Evolutionary conservation across 169 alveolate genomes (phyloP).

Genomic region (Plasmodium knowlesi): DNA sequence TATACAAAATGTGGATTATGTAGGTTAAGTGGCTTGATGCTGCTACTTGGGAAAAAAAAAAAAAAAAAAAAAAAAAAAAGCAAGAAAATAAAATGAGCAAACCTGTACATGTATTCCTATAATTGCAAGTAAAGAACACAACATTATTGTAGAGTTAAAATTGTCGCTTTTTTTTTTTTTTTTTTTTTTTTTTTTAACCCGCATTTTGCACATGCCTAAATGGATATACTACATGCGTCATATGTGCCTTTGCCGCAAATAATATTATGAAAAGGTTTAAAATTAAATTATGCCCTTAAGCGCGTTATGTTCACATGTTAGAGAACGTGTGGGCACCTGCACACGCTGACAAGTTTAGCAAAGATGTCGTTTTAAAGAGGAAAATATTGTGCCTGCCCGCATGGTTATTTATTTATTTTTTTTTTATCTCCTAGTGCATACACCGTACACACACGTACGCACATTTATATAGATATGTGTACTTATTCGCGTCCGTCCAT

Average conservation of each 20-base stretch:
- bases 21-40: no score
- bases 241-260: background rate
- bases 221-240: background rate
- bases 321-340: background rate
- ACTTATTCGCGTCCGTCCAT: background rate
- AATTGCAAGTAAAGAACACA: background rate
- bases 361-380: background rate
- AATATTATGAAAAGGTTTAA: background rate
- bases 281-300: background rate
- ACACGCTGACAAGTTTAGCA: background rate
- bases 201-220: background rate
- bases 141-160: background rate
- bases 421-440: background rate
- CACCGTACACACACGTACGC: constrained; percentile 7
- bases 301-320: background rate
- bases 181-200: background rate
- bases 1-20: background rate
- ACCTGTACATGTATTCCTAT: background rate
- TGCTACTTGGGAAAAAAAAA: background rate
- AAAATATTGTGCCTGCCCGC: background rate
- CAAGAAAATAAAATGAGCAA: background rate
- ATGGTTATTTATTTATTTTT: background rate
- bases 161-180: background rate
- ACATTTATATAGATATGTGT: background rate
- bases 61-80: background rate